These are phyloP conservation scores for Lippia alba DNA, from an alignment of 305 asterid species.

Conservation along the genomic window DNA sequence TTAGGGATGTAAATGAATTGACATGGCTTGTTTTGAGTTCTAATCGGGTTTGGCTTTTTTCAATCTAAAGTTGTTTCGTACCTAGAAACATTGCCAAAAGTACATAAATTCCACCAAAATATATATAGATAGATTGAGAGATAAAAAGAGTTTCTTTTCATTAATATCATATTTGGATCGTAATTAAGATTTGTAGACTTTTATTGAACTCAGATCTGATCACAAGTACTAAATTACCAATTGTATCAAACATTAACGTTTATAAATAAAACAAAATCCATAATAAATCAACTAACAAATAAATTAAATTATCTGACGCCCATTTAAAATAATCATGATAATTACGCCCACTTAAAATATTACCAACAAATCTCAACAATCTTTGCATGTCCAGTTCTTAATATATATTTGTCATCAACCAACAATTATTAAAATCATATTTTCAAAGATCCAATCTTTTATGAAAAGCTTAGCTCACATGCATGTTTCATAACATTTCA, in stretches of 20 bases:
- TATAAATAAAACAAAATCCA: background rate
- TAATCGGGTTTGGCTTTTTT: no score
- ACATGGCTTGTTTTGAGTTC: no score
- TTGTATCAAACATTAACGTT: background rate
- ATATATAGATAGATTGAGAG: no score
- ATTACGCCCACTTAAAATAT: background rate
- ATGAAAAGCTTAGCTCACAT: background rate
- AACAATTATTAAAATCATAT: background rate
- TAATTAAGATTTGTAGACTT: no score
- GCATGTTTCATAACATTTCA: background rate
- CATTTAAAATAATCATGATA: background rate
- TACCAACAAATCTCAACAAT: background rate
- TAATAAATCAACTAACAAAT: background rate
- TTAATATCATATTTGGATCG: no score
- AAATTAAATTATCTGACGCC: background rate
- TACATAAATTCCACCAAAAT: no score
- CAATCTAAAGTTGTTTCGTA: no score
- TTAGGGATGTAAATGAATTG: no score
- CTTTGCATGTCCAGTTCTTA: slow-evolving; percentile 11
- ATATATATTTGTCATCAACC: background rate
- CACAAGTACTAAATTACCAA: no score
- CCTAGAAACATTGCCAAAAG: no score
- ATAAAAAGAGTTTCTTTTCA: no score
- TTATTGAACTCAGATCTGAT: no score
- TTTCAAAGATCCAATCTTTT: background rate